Evolutionary conservation across 2,329 filamentous ascomycete species (phyloP), one percentile per base, ranked within the genome.

Genomic region (Lasiodiplodia theobromae): DNA sequence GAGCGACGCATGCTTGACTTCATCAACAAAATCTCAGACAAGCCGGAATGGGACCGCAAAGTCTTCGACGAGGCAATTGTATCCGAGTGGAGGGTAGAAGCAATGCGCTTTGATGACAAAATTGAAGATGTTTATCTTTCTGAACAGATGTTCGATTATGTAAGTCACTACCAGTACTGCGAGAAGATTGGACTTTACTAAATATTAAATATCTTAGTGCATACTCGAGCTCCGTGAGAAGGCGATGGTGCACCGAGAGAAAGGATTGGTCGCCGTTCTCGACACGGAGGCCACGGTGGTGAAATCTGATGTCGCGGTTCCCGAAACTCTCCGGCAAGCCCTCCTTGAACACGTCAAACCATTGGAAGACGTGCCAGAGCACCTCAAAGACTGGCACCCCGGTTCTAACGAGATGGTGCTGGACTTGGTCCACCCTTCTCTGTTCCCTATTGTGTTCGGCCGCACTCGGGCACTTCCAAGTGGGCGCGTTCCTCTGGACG

Each of bases 341-440:
- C 78, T 91, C 3, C 79, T 73, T 34, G 71, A 73, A 2, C 83
- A 81, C 1, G 83, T 86, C 38, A 74, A 76, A 1, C 74, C 74
- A 0, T 78, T 92, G 1, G 85, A 90, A 69, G 76, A 85, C 21
- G 80, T 86, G 0, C 83, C 85, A 0, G 83, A 86, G 7, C 68
- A 78, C 0, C 66, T 80, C 37, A 84, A 85, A 71, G 88, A 90
- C 74, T 92, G 86, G 84, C 87, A 91, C 75, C 89, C 89, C 0
- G 80, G 84, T 2, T 88, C 86, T 0, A 79, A 87, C 38, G 76
- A 80, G 0, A 84, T 83, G 69, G 88, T 92, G 1, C 83, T 89
- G 0, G 86, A 92, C 73, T 78, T 91, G 1, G 83, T 91, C 5
- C 85, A 91, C 71, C 88, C 89, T 0, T 91, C 88, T 0, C 79